Conservation (phyloP, 257 asterid genomes). For the Catharanthus roseus region DNA sequence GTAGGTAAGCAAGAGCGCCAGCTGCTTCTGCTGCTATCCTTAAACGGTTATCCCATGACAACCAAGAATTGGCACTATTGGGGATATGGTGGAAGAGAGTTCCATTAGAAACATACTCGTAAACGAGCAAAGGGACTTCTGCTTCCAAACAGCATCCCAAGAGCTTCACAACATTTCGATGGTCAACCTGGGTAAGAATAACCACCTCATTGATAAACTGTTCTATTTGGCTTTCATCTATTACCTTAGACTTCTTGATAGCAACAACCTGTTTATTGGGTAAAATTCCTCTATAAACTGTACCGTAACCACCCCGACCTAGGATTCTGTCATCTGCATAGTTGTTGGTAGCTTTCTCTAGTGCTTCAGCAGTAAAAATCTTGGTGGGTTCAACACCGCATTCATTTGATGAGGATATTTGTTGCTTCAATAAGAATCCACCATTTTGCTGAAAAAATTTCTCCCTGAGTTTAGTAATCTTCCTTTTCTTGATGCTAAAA, state of each 20-base stretch:
- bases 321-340: conserved; percentile 55
- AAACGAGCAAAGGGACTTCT: too few relatives aligned
- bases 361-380: conserved; percentile 53
- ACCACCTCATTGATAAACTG: conserved; percentile 71
- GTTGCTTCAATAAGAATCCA: conserved; percentile 51
- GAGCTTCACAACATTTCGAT: too few relatives aligned
- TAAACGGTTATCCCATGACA: conserved; percentile 59
- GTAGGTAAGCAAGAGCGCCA: too few relatives aligned
- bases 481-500: conserved; percentile 48
- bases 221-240: conserved; percentile 59
- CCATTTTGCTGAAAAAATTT: conserved; percentile 78
- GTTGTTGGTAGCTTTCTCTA: conserved; percentile 48
- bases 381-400: conserved; percentile 43
- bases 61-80: conserved; percentile 30
- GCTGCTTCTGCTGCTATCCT: conserved; percentile 66
- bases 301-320: conserved; percentile 71
- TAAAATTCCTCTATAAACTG: conserved; percentile 60
- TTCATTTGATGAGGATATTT: conserved; percentile 40
- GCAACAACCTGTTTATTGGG: conserved; percentile 53
- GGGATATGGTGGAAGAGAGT: conserved; percentile 52
- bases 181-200: conserved; percentile 75
- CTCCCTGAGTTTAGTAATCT: conserved; percentile 37
- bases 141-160: too few relatives aligned
- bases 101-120: too few relatives aligned
- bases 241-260: conserved; percentile 51